Evolutionary conservation across 2,329 filamentous ascomycete species (phyloP).

Genomic region (Ceratocystiopsis minuta): DNA sequence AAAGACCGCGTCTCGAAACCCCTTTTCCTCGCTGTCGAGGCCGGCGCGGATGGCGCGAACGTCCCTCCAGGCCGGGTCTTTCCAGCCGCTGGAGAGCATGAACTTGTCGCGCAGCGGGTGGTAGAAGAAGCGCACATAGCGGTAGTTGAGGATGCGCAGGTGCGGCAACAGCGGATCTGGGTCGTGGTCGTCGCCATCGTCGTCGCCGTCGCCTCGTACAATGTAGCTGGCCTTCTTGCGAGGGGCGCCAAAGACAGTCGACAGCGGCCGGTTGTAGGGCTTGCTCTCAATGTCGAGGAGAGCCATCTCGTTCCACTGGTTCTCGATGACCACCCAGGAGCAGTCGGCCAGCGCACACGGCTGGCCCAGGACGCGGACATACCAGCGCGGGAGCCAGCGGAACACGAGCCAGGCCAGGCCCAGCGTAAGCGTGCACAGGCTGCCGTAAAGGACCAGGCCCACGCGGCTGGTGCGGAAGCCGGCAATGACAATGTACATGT

Average conservation of each 20-base stretch:
- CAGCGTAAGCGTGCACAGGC: constrained; percentile 51
- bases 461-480: constrained; percentile 65
- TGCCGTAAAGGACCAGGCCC: constrained; percentile 51
- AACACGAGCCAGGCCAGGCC: constrained; percentile 73
- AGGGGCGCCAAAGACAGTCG: constrained; percentile 46
- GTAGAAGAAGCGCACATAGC: constrained; percentile 85
- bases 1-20: constrained; percentile 68
- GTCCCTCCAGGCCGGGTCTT: constrained; percentile 76
- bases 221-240: constrained; percentile 30
- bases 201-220: no score
- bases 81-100: constrained; percentile 74
- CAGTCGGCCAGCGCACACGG: constrained; percentile 53
- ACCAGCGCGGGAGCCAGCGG: constrained; percentile 79
- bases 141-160: constrained; percentile 70
- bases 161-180: constrained; percentile 60
- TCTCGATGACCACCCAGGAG: constrained; percentile 85
- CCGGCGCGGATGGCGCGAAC: constrained; percentile 58
- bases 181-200: constrained; percentile 23
- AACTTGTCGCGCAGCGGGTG: constrained; percentile 84
- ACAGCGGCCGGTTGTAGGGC: constrained; percentile 35
- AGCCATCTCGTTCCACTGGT: constrained; percentile 87
- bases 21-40: constrained; percentile 76
- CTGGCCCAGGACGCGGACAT: constrained; percentile 56
- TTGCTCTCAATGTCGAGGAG: constrained; percentile 48
- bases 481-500: constrained; percentile 82